Evolutionary conservation across 306 rosid genomes (phyloP).

Genomic region (Rosa rugosa): DNA sequence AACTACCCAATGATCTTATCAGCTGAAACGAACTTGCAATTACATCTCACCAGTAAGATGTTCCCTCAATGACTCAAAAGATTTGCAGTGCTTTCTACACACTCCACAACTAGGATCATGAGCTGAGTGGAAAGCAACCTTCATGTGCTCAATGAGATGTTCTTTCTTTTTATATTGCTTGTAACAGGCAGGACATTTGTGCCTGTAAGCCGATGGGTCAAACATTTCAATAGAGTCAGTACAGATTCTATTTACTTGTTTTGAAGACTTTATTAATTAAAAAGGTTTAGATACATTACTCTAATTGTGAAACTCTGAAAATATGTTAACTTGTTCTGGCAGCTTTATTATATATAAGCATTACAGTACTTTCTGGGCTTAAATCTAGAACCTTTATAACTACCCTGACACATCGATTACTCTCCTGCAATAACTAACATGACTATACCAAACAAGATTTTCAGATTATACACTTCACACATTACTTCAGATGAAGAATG

Average conservation of each 20-base stretch:
- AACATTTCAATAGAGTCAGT: background rate
- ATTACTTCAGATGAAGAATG: background rate
- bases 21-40: constrained; percentile 13
- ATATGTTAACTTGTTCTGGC: background rate
- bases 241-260: background rate
- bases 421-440: background rate
- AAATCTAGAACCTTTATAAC: background rate
- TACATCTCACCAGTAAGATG: constrained; percentile 59
- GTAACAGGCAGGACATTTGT: constrained; percentile 76
- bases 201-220: constrained; percentile 44
- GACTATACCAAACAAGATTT: background rate
- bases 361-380: background rate
- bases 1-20: background rate
- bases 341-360: background rate
- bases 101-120: constrained; percentile 78
- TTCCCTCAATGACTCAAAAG: constrained; percentile 81
- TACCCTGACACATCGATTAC: background rate
- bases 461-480: background rate
- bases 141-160: constrained; percentile 74
- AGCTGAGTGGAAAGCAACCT: constrained; percentile 54
- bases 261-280: background rate
- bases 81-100: constrained; percentile 72
- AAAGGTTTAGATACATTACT: background rate
- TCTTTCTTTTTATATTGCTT: constrained; percentile 72
- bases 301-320: background rate